A percentile compares a stretch with the other conserved stretches of the same genome.
Conservation (phyloP, 2,329 filamentous ascomycete species). For the Scedosporium aurantiacum region DNA sequence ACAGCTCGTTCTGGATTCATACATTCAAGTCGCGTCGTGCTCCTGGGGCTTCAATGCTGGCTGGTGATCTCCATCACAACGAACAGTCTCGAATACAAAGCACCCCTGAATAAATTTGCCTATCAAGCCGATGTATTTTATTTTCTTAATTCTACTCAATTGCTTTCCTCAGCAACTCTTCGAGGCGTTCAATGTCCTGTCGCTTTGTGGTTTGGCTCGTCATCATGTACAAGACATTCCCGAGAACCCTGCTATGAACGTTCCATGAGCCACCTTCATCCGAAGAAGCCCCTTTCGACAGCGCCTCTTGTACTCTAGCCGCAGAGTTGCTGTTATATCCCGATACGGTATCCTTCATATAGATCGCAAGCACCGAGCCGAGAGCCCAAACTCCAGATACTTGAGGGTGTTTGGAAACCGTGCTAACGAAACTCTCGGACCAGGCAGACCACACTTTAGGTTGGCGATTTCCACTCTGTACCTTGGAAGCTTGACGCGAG, state of each 20-base stretch:
- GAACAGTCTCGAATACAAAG: too few species aligned
- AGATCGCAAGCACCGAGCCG: slow-evolving; percentile 63
- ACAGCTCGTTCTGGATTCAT: too few species aligned
- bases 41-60: too few species aligned
- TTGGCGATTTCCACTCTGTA: too few species aligned
- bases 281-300: slow-evolving; percentile 12
- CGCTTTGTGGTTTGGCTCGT: slow-evolving; percentile 33
- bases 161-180: not conserved
- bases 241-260: slow-evolving; percentile 42
- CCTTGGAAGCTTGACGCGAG: not conserved
- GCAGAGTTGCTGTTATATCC: slow-evolving; percentile 39
- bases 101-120: too few species aligned
- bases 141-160: not conserved
- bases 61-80: too few species aligned
- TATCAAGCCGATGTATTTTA: too few species aligned
- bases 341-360: slow-evolving; percentile 27
- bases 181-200: slow-evolving; percentile 11
- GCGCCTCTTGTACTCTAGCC: slow-evolving; percentile 25
- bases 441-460: slow-evolving; percentile 55
- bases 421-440: slow-evolving; percentile 47
- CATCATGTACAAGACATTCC: slow-evolving; percentile 50
- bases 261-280: slow-evolving; percentile 26
- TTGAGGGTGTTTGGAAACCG: slow-evolving; percentile 38
- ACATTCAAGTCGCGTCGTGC: too few species aligned
- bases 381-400: slow-evolving; percentile 62